These are phyloP conservation scores for Plasmodium fragile DNA, from an alignment of 169 alveolate species.

Conservation along the genomic window DNA sequence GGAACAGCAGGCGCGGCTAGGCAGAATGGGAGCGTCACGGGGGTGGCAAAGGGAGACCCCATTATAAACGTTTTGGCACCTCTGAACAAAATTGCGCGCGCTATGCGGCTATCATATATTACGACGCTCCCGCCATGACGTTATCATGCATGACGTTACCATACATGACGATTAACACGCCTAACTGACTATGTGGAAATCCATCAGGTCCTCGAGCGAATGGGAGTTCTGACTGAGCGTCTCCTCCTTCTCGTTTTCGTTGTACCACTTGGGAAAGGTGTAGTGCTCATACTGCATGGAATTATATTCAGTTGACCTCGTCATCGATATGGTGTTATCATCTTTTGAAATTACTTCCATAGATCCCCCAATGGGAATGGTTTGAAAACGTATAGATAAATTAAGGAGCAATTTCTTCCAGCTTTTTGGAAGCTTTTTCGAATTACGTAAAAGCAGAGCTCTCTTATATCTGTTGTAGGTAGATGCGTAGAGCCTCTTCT, in stretches of 20 bases:
- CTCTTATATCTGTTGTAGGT: constrained; percentile 51
- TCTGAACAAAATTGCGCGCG: neutral
- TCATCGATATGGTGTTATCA: constrained; percentile 48
- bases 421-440: constrained; percentile 48
- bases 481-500: constrained; percentile 43
- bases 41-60: neutral
- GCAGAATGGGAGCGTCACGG: neutral
- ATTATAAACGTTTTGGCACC: neutral
- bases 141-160: neutral
- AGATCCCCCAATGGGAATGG: constrained; percentile 64
- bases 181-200: constrained; percentile 49
- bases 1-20: neutral
- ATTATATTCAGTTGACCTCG: constrained; percentile 55
- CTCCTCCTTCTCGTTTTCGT: constrained; percentile 37
- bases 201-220: constrained; percentile 49
- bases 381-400: constrained; percentile 63
- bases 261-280: constrained; percentile 66
- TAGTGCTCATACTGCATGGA: constrained; percentile 56
- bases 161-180: no score
- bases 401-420: constrained; percentile 51
- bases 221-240: constrained; percentile 12
- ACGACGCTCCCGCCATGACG: no score
- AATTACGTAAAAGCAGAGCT: constrained; percentile 32
- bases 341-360: constrained; percentile 39
- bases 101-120: neutral